Evolutionary conservation across 2,329 filamentous ascomycete genomes (phyloP), one percentile per base, ranked within the genome.

Genomic region (Colletotrichum sp.): DNA sequence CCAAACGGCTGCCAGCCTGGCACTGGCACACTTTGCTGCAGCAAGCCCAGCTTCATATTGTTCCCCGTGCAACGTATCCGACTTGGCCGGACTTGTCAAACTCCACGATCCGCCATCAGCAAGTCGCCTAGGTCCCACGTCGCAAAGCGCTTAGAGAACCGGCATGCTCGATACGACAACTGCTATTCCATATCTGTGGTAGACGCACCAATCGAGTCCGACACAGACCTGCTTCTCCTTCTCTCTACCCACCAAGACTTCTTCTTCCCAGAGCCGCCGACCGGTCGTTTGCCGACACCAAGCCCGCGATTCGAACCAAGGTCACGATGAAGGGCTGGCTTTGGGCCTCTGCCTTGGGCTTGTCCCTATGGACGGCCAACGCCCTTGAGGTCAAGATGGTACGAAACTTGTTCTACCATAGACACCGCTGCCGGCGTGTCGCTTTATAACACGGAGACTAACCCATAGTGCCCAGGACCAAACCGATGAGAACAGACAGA

Each of bases 401-500:
- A 85, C 63, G 87, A 34, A 60, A 16, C 32, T 34, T 16, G 65
- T 63, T 69, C 16, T 38, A 55, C 48, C 16, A 52, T 21, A 60
- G n/a, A 48, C 52, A 67, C 32, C 66, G 71, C 70, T 26, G 69
- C 26, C 24, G 13, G 13, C 61, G 57, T 21, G 12, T 63, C 43
- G 13, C 64, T 66, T 60, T 64, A 78, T 78, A 66, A 79, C 12
- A 16, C 63, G 68, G 58, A 55, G 67, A 64, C 32, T 67, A 48
- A 64, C 21, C 21, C 43, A n/a, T 57, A 67, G 28, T 8, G 60
- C 52, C 48, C 78, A 98, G 95, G 93, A 95, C 84, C 90, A 97
- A 83, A 92, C 92, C 71, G 92, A 94, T 67, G 90, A 93, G 43
- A 94, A 96, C 82, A 90, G 92, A 82, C 94, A 98, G 87, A 92